Evolutionary conservation across 352 stramenopile species (phyloP).

Genomic region (Plasmopara halstedii): DNA sequence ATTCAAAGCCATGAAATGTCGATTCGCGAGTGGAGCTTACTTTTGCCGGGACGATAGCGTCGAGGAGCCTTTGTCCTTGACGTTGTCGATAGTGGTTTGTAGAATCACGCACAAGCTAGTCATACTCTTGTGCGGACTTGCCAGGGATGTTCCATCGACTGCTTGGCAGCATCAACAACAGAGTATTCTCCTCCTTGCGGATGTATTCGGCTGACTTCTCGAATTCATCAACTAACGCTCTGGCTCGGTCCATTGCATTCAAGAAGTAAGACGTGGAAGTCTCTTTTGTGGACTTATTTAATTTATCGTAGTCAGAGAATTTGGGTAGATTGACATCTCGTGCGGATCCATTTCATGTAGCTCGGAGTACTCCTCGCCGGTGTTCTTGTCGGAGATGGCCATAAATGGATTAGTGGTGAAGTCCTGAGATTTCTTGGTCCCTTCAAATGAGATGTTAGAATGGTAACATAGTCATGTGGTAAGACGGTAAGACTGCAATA

Average conservation of each 20-base stretch:
- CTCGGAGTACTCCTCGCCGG: conserved; percentile 27
- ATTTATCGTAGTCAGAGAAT: conserved; percentile 33
- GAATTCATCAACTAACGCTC: conserved; percentile 13
- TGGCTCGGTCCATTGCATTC: conserved; percentile 24
- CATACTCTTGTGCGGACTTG: conserved; percentile 16
- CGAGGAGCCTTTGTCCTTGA: conserved; percentile 19
- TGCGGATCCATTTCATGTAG: conserved; percentile 24
- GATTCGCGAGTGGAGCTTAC: conserved; percentile 24
- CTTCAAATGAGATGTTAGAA: no score
- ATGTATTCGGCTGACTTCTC: conserved; percentile 18
- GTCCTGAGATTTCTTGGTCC: no score
- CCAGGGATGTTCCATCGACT: conserved; percentile 26
- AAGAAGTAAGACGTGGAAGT: conserved; percentile 31
- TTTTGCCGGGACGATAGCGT: conserved; percentile 14
- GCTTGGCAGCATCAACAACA: conserved; percentile 14
- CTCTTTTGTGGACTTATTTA: conserved; percentile 28
- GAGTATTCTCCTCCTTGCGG: conserved; percentile 14
- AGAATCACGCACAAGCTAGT: conserved; percentile 8
- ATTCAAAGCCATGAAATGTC: conserved; percentile 31
- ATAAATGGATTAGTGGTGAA: conserved; percentile 8
- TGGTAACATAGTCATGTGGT: no score
- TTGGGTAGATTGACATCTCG: conserved; percentile 25
- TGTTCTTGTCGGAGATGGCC: conserved; percentile 20
- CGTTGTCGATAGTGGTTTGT: conserved; percentile 15
- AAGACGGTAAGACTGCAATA: not conserved